phyloP scores from a whole-genome alignment of 352 stramenopile genomes.

The Globisporangium cylindrosporum region DNA sequence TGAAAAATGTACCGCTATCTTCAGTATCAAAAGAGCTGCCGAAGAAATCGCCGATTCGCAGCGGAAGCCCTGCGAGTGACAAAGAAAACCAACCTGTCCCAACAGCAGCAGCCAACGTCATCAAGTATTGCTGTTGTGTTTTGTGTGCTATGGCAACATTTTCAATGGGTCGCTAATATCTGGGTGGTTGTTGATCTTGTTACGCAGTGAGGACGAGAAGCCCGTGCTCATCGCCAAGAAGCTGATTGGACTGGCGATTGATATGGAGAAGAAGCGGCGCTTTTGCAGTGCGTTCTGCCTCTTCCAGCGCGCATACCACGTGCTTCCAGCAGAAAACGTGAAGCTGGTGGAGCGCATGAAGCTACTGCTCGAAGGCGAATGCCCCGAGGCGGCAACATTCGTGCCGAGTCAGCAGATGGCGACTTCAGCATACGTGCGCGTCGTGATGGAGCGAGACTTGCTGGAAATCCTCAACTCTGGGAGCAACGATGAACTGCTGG shows the following conservation, averaged over 20 bases:
- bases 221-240: slow-evolving; percentile 47
- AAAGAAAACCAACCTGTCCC: slow-evolving; percentile 18
- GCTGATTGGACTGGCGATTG: slow-evolving; percentile 53
- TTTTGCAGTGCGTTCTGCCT: slow-evolving; percentile 38
- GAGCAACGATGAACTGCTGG: slow-evolving; percentile 33
- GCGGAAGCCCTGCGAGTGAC: slow-evolving; percentile 12
- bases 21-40: neutral
- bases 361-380: slow-evolving; percentile 32
- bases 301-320: slow-evolving; percentile 49
- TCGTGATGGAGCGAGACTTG: slow-evolving; percentile 49
- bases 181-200: neutral
- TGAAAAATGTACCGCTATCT: neutral
- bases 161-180: neutral
- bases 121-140: neutral
- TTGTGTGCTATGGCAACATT: neutral
- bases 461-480: slow-evolving; percentile 48
- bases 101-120: neutral
- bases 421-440: slow-evolving; percentile 32
- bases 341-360: slow-evolving; percentile 45
- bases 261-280: slow-evolving; percentile 42
- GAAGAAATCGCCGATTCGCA: neutral
- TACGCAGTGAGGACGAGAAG: slow-evolving; percentile 22
- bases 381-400: slow-evolving; percentile 13
- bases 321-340: slow-evolving; percentile 43
- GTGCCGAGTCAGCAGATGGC: slow-evolving; percentile 40